Percentiles rank a stretch among this genome's conserved stretches.
Evolutionary conservation across 1,284 basidiomycete genomes (phyloP).

Genomic region (Coniferiporia sulphurascens): DNA sequence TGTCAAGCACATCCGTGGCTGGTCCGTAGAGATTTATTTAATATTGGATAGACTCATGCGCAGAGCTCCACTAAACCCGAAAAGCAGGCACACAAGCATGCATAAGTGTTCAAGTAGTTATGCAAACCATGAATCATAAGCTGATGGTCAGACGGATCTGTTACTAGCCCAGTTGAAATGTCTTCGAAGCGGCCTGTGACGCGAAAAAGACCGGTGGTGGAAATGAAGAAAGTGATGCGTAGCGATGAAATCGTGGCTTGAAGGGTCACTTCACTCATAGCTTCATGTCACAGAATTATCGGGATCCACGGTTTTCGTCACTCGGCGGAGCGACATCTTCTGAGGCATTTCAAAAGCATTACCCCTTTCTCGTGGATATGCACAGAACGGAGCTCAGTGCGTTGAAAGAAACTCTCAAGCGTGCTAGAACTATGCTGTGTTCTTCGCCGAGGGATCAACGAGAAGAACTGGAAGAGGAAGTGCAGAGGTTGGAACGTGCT

Average conservation of each 20-base stretch:
- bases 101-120: constrained; percentile 50
- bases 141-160: constrained; percentile 3
- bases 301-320: constrained; percentile 88
- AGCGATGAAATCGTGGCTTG: background rate
- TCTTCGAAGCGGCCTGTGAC: constrained; percentile 86
- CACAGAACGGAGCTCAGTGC: constrained; percentile 65
- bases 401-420: constrained; percentile 62
- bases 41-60: constrained; percentile 31
- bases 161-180: constrained; percentile 72
- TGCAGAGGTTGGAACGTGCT: constrained; percentile 70
- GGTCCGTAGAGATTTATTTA: no score
- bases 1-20: no score
- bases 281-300: constrained; percentile 48
- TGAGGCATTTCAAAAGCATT: constrained; percentile 69
- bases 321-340: constrained; percentile 69
- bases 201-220: constrained; percentile 71
- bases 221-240: constrained; percentile 62
- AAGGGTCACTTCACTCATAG: background rate
- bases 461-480: constrained; percentile 63
- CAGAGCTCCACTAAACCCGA: constrained; percentile 35
- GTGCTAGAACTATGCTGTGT: constrained; percentile 62
- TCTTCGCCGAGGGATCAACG: constrained; percentile 64
- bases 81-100: constrained; percentile 82
- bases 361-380: constrained; percentile 72
- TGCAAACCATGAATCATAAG: background rate